Evolutionary conservation across 305 asterid genomes (phyloP).

Genomic region (Plantago coronopus): DNA sequence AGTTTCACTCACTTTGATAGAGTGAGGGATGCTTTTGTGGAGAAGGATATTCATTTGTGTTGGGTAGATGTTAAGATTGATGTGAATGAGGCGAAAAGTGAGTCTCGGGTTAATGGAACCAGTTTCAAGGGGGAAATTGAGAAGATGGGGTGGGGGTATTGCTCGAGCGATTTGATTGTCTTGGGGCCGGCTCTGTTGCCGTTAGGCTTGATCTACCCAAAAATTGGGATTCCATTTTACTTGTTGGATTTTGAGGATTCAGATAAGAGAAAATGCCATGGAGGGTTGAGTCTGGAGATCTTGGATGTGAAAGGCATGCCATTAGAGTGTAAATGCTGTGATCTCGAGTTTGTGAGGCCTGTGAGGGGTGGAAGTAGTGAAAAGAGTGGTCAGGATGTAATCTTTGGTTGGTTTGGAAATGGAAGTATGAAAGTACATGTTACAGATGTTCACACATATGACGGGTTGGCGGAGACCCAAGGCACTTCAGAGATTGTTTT

Average conservation of each 20-base stretch:
- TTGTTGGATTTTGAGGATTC: conserved; percentile 30
- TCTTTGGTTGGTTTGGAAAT: conserved; percentile 38
- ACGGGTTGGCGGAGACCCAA: conserved; percentile 29
- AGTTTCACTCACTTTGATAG: conserved; percentile 35
- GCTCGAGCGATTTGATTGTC: conserved; percentile 61
- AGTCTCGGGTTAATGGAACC: conserved; percentile 8
- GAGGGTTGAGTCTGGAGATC: conserved; percentile 63
- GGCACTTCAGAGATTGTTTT: conserved; percentile 42
- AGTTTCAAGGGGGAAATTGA: conserved; percentile 36
- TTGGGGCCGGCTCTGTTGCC: conserved; percentile 78
- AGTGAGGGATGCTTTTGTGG: conserved; percentile 39
- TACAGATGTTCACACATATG: conserved; percentile 46
- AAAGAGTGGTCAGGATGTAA: conserved; percentile 23
- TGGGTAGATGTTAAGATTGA: conserved; percentile 64
- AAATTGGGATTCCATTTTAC: conserved; percentile 43
- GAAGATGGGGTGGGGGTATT: conserved; percentile 74
- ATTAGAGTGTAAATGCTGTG: conserved; percentile 60
- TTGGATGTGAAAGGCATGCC: conserved; percentile 68
- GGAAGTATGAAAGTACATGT: conserved; percentile 47
- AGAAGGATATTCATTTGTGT: conserved; percentile 64
- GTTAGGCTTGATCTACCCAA: conserved; percentile 73
- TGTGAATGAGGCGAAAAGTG: conserved; percentile 26
- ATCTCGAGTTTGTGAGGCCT: conserved; percentile 63
- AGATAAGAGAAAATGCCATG: conserved; percentile 29
- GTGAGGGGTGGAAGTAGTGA: conserved; percentile 35